Evolutionary conservation across 169 alveolate genomes (phyloP).

Genomic region (Eimeria praecox): DNA sequence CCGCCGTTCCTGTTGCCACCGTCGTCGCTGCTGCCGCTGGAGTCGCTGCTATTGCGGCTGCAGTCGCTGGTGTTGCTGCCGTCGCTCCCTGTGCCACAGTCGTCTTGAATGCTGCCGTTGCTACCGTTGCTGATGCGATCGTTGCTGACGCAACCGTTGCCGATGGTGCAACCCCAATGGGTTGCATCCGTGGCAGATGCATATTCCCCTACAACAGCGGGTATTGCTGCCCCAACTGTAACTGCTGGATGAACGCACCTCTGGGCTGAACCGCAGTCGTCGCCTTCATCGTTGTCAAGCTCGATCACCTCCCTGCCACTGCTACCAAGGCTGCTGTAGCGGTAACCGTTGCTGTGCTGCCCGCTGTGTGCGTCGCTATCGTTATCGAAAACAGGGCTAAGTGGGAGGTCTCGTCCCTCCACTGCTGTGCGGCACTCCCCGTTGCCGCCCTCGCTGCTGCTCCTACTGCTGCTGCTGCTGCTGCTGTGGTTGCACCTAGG

Average conservation of each 20-base stretch:
- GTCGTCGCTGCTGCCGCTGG: not conserved
- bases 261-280: not conserved
- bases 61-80: not conserved
- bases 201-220: not conserved
- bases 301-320: conserved; percentile 27
- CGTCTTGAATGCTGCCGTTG: not conserved
- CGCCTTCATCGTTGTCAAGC: conserved; percentile 38
- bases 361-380: not conserved
- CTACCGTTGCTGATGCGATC: not conserved
- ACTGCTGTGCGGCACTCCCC: not conserved
- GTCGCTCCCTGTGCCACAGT: no score
- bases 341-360: not conserved
- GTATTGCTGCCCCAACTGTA: not conserved
- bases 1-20: not conserved
- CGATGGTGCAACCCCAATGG: not conserved
- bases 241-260: conserved; percentile 17
- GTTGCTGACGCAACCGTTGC: not conserved
- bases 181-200: not conserved
- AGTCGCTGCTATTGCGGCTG: not conserved
- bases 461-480: not conserved
- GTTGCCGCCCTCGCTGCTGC: not conserved
- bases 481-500: not conserved
- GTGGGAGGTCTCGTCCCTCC: not conserved
- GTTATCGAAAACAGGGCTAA: not conserved
- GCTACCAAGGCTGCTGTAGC: conserved; percentile 15